Evolutionary conservation across 306 rosid species (phyloP), one percentile per base, ranked within the genome.

Genomic region (Astragalus membranaceus): DNA sequence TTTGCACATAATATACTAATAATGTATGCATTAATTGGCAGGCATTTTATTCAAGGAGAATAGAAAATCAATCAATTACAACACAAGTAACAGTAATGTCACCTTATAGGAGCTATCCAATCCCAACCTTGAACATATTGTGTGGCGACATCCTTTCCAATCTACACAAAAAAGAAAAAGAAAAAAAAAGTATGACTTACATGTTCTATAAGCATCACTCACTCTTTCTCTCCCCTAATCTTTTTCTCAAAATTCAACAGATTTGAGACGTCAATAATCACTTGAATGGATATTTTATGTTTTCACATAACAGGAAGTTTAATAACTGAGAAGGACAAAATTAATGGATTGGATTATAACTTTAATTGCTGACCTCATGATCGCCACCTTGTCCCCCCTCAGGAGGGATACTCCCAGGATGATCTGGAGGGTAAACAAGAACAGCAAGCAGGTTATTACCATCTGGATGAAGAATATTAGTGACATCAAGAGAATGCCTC

Each of bases 41-140:
- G 10, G 43, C 29, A 14, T 69, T 59, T 7, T 1, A 50, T 36
- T 67, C 11, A 12, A 16, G 43, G 13, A 51, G 66, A 42, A 43
- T 13, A 59, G 6, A 30, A 59, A 59, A 14, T 17, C 4, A 59
- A 14, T 17, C 4, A 80, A 51, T 32, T 5, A 53, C 42, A 26
- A 51, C 62, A 55, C 36, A 10, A 8, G 64, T 47, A 58, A 66
- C 42, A 69, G 65, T 32, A 69, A 52, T 68, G 73, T 84, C 84
- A 93, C 98, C 98, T 93, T 88, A 93, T 90, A 66, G 98, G 98
- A 85, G 94, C 84, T 20, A 93, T 90, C 98, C 97, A 90, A 63
- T 93, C 97, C 98, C 98, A 93, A 51, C 98, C 98, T 79, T 90
- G 71, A 55, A 93, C 98, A 52, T 93, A 93, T 60, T 93, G 98